phyloP scores from a whole-genome alignment of 163 green algal genomes.

The Chlamydomonas reinhardtii region DNA sequence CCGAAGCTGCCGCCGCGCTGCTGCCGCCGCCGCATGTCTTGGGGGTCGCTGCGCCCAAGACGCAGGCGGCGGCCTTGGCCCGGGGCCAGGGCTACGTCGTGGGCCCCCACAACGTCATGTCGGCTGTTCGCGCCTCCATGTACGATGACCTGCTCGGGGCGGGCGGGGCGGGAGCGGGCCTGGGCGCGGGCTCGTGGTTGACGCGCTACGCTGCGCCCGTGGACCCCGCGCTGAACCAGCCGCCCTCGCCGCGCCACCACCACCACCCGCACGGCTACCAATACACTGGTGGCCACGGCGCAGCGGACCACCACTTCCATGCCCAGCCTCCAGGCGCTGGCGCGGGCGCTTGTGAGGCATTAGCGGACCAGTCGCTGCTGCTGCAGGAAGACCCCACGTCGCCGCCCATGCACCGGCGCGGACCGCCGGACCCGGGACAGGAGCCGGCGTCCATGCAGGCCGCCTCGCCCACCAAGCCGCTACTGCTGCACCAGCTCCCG shows the following conservation, averaged over 20 bases:
- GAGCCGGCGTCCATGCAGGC: too few relatives aligned
- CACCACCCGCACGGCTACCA: too few relatives aligned
- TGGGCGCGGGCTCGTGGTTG: conserved; percentile 3
- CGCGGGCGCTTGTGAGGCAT: too few relatives aligned
- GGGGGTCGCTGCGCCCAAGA: background rate
- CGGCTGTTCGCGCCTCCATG: background rate
- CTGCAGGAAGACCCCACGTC: too few relatives aligned
- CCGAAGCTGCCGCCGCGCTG: background rate
- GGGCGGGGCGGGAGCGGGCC: too few relatives aligned
- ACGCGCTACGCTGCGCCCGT: background rate
- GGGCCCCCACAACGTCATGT: background rate
- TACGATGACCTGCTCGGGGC: conserved; percentile 15
- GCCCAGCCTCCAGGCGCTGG: background rate
- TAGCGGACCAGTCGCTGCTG: too few relatives aligned
- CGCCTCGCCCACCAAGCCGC: too few relatives aligned
- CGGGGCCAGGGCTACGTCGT: conserved; percentile 6
- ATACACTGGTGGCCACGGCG: background rate
- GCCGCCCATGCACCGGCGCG: too few relatives aligned
- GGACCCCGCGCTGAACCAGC: background rate
- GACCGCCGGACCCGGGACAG: too few relatives aligned
- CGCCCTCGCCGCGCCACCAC: background rate
- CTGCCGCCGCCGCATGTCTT: background rate
- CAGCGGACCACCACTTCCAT: background rate
- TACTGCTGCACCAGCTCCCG: too few relatives aligned
- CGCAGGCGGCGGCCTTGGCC: background rate